phyloP scores from a whole-genome alignment of 208 protist species.

The Leptomonas pyrrhocoris region DNA sequence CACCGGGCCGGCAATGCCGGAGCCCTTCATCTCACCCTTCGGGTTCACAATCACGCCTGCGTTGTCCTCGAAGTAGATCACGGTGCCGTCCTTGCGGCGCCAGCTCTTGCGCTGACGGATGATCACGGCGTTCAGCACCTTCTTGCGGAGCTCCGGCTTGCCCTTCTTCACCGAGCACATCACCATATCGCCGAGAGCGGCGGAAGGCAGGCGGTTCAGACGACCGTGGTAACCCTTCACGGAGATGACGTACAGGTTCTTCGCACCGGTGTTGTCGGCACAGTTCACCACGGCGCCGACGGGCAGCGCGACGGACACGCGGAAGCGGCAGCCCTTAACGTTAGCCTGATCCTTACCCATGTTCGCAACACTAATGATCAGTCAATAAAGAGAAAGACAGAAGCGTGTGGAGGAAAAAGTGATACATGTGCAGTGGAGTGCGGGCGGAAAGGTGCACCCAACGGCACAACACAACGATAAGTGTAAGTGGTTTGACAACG shows the following conservation, averaged over 20 bases:
- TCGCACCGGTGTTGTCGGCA: conserved; percentile 99
- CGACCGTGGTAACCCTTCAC: conserved; percentile 98
- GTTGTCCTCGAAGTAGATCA: conserved; percentile 99
- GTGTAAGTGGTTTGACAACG: too few species aligned
- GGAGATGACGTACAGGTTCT: conserved; percentile 99
- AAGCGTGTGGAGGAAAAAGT: too few species aligned
- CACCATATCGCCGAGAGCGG: conserved; percentile 98
- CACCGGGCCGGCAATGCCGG: conserved; percentile 99
- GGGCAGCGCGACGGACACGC: conserved; percentile 98
- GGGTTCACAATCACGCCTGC: conserved; percentile 99
- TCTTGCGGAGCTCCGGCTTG: conserved; percentile 99
- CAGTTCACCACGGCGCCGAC: conserved; percentile 99
- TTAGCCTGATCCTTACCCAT: conserved; percentile 93
- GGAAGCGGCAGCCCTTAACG: conserved; percentile 97
- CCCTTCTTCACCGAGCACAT: conserved; percentile 99
- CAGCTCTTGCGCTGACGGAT: conserved; percentile 99
- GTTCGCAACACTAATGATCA: conserved; percentile 35
- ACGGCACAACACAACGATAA: too few species aligned
- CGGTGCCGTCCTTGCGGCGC: conserved; percentile 98
- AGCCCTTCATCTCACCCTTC: conserved; percentile 99
- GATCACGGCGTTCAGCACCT: conserved; percentile 98
- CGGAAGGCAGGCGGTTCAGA: conserved; percentile 98
- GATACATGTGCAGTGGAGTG: too few species aligned
- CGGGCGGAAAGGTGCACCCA: too few species aligned
- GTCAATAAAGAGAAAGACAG: too few species aligned